Base-by-base conservation (phyloP, 257 asterid genomes). In the Eustoma russellianum region DNA sequence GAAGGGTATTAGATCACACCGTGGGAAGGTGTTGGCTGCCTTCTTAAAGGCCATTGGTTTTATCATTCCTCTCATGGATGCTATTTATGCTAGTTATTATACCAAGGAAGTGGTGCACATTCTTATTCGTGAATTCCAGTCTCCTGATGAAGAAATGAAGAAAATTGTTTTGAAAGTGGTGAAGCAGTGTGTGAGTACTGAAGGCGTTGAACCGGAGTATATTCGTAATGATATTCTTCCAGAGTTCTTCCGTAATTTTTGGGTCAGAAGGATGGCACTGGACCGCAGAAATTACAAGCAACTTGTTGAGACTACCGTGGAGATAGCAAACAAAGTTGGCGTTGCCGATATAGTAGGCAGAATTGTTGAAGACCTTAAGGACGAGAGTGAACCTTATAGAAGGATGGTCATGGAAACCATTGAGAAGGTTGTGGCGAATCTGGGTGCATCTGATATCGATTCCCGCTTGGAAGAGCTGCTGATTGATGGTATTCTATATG, bases 391-490 rank as follows among this genome's bases (percentile, higher is more conserved):
- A 74, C 96, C 94, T 55, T 88, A 88, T 48, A 71, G 96, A 65
- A 72, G 96, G 71, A 88, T 88, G 97, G 97, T 88, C 41, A 88
- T 88, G 97, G 97, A 88, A 74, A 88, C 97, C 10, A 85, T 88
- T 50, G 97, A 85, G 80, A 88, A 85, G 67, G 97, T 88, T 69
- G 97, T 88, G n/a, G 72, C 82, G 6, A 88, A 88, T 66, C 71
- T 88, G 63, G 95, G 97, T 54, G 87, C 94, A 24, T 85, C 95
- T 52, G 96, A 88, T 68, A 85, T 88, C 30, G 94, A 88, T 77
- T 66, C 86, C 34, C 97, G 97, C 33, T 60, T 88, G 43, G 94
- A 84, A 69, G 93, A 88, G 71, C 78, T 88, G 33, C 70, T 88
- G 54, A 88, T 88, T 12, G 96, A 88, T 70, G 94, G 94, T 18